These are phyloP conservation scores for Emergomyces orientalis DNA, from an alignment of 2,329 filamentous ascomycete species.

Conservation along the genomic window DNA sequence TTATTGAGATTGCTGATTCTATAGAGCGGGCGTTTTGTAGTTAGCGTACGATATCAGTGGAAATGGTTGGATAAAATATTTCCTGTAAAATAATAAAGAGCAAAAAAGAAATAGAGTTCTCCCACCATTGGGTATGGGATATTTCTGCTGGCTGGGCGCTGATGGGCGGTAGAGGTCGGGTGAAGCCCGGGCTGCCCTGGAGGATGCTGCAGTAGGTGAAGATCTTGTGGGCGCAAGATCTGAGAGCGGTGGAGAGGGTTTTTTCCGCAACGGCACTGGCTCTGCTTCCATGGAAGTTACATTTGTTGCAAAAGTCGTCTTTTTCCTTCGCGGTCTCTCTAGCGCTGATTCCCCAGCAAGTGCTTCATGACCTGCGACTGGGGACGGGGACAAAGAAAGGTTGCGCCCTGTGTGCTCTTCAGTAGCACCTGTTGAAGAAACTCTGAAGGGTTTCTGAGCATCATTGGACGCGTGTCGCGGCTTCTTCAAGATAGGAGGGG, in stretches of 20 bases:
- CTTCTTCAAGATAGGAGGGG: slow-evolving; percentile 35
- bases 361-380: background rate
- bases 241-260: background rate
- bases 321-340: slow-evolving; percentile 9
- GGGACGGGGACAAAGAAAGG: background rate
- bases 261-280: slow-evolving; percentile 4
- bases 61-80: background rate
- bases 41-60: background rate
- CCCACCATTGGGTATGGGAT: background rate
- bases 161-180: background rate
- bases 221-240: background rate
- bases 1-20: slow-evolving; percentile 3
- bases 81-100: background rate
- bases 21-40: background rate
- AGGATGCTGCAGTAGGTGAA: background rate
- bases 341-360: background rate
- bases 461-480: slow-evolving; percentile 23
- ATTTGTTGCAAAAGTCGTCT: slow-evolving; percentile 12
- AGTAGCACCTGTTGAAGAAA: slow-evolving; percentile 25
- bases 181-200: background rate
- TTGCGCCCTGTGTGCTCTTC: slow-evolving; percentile 13
- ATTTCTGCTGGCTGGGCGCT: background rate
- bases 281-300: slow-evolving; percentile 8
- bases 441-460: slow-evolving; percentile 5
- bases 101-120: background rate